These are phyloP conservation scores for Xylariales sp. DNA, from an alignment of 2,329 filamentous ascomycete species.

Conservation along the genomic window DNA sequence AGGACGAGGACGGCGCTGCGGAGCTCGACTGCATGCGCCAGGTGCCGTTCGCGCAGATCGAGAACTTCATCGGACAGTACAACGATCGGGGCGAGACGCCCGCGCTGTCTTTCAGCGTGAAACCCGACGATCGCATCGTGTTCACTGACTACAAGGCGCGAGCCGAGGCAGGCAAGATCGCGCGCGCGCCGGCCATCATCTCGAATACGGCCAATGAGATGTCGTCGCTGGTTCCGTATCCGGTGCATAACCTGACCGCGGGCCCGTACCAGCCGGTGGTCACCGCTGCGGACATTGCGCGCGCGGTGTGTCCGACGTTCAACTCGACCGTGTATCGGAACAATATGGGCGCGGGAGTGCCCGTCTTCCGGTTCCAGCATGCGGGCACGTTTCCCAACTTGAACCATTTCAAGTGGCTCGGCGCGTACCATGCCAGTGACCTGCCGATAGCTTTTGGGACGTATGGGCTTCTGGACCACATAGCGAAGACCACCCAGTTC, in stretches of 20 bases:
- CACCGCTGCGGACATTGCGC: constrained; percentile 11
- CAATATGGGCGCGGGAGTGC: constrained; percentile 15
- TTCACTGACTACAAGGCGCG: constrained; percentile 27
- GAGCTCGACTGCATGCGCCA: constrained; percentile 33
- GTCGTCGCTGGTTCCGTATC: constrained; percentile 23
- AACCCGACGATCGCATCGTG: constrained; percentile 24
- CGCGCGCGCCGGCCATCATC: constrained; percentile 25
- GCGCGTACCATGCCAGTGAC: constrained; percentile 36
- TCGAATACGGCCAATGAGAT: constrained; percentile 29
- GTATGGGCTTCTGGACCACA: constrained; percentile 20
- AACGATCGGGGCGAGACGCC: constrained; percentile 16
- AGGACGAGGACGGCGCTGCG: constrained; percentile 14
- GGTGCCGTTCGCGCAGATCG: constrained; percentile 21
- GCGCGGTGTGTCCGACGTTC: constrained; percentile 23
- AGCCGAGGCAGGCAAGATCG: constrained; percentile 19
- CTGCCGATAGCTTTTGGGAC: constrained; percentile 35
- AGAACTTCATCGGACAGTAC: constrained; percentile 15
- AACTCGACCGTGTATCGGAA: constrained; percentile 23
- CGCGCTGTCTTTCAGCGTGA: constrained; percentile 19
- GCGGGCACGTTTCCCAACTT: constrained; percentile 37
- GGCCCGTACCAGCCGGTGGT: constrained; percentile 20
- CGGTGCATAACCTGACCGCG: constrained; percentile 21
- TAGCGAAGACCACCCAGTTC: constrained; percentile 19
- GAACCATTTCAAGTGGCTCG: constrained; percentile 32
- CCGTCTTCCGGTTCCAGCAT: constrained; percentile 36